These are phyloP conservation scores for Fallopia convolvulus DNA, from an alignment of 148 eudicot genomes.

Conservation along the genomic window DNA sequence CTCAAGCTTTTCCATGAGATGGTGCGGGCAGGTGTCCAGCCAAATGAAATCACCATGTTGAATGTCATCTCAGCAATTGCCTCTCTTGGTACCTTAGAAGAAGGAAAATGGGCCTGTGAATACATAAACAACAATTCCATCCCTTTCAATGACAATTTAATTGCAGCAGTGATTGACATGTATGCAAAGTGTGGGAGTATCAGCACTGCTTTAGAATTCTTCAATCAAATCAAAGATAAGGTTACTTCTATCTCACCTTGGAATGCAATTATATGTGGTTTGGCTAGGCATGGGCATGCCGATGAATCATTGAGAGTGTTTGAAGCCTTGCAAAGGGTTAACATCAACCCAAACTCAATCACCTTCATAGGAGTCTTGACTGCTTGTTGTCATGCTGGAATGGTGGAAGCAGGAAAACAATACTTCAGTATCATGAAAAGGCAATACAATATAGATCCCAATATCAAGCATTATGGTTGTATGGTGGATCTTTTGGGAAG, in stretches of 20 bases:
- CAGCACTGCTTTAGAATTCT: conserved; percentile 48
- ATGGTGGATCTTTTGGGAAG: conserved; percentile 80
- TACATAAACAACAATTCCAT: conserved; percentile 43
- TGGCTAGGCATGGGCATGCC: conserved; percentile 82
- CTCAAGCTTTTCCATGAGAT: conserved; percentile 57
- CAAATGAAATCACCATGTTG: conserved; percentile 84
- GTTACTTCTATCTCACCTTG: conserved; percentile 58
- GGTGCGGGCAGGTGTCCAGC: conserved; percentile 47
- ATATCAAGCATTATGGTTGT: conserved; percentile 80
- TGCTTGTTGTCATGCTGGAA: conserved; percentile 83
- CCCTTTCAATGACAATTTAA: conserved; percentile 57
- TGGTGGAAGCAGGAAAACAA: conserved; percentile 55
- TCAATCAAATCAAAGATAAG: conserved; percentile 34
- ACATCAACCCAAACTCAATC: conserved; percentile 49
- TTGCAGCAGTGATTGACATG: conserved; percentile 77
- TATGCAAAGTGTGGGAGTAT: conserved; percentile 87
- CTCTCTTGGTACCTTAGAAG: conserved; percentile 40
- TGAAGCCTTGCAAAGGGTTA: conserved; percentile 38
- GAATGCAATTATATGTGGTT: conserved; percentile 79
- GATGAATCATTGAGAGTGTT: conserved; percentile 45
- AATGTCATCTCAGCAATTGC: conserved; percentile 77
- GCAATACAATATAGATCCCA: conserved; percentile 44
- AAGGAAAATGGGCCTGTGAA: conserved; percentile 64
- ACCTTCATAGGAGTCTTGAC: conserved; percentile 77
- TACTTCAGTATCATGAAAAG: conserved; percentile 55